Conservation (phyloP, 2,329 filamentous ascomycete genomes). For the Colletotrichum kahawae region DNA sequence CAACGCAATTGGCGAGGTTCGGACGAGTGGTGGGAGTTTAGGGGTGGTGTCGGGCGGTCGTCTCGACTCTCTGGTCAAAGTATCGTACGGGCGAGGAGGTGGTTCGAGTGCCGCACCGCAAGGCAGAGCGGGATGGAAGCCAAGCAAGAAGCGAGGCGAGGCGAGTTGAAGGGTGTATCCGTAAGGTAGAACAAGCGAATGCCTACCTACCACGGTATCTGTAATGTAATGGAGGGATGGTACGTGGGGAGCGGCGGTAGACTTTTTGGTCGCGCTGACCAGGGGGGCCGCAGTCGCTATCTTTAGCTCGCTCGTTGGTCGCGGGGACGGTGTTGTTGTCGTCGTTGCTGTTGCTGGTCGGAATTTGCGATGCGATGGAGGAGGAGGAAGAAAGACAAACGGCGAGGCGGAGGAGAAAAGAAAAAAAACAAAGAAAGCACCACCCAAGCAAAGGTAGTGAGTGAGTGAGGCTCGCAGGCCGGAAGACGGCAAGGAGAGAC, state of each 20-base stretch:
- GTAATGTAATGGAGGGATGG: background rate
- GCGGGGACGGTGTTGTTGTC: background rate
- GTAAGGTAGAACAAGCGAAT: conserved; percentile 17
- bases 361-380: background rate
- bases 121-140: background rate
- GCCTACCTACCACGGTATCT: background rate
- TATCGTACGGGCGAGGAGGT: background rate
- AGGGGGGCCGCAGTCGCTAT: background rate
- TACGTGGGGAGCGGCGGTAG: background rate
- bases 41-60: background rate
- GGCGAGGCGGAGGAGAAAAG: background rate
- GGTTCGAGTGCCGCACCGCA: background rate
- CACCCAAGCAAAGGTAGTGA: background rate
- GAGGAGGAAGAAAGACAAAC: background rate
- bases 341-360: background rate
- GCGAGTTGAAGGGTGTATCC: background rate
- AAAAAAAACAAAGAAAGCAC: background rate
- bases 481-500: conserved; percentile 6
- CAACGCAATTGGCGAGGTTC: conserved; percentile 21
- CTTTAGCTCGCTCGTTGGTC: background rate
- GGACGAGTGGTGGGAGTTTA: conserved; percentile 4
- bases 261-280: background rate
- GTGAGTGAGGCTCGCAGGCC: background rate
- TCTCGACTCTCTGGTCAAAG: background rate
- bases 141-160: background rate